Conservation (phyloP, 2,329 filamentous ascomycete species). For the Monosporascus sp. region DNA sequence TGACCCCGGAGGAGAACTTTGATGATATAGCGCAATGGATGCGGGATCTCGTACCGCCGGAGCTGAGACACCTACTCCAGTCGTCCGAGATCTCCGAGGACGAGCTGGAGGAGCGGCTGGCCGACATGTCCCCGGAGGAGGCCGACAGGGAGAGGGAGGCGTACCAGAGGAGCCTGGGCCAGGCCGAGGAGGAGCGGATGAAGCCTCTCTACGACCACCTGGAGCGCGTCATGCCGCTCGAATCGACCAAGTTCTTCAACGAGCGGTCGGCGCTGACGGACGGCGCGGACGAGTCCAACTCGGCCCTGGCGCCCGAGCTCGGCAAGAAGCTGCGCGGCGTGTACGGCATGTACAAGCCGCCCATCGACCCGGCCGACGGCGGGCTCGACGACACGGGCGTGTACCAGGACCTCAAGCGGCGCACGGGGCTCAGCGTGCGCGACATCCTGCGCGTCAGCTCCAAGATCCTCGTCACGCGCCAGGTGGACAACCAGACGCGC, state of each 20-base stretch:
- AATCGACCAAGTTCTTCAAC: conserved; percentile 18
- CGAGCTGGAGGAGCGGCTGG: conserved; percentile 33
- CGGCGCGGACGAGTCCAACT: conserved; percentile 29
- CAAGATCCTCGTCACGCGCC: conserved; percentile 69
- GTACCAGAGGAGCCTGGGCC: not conserved
- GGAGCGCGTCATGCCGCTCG: conserved; percentile 14
- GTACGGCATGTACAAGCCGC: conserved; percentile 42
- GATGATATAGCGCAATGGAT: conserved; percentile 51
- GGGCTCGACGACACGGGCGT: conserved; percentile 45
- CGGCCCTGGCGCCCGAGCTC: conserved; percentile 42
- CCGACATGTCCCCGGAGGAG: conserved; percentile 17
- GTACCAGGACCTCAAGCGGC: conserved; percentile 47
- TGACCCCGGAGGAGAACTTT: conserved; percentile 55
- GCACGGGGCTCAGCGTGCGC: conserved; percentile 47
- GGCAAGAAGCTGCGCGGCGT: conserved; percentile 49
- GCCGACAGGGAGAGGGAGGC: conserved; percentile 11
- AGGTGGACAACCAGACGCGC: conserved; percentile 88
- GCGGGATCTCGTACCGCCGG: conserved; percentile 35
- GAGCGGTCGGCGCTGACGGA: conserved; percentile 32
- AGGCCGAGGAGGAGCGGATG: not conserved
- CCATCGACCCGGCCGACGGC: conserved; percentile 43
- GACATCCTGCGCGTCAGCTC: conserved; percentile 52
- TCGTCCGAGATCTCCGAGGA: conserved; percentile 43
- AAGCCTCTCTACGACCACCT: not conserved
- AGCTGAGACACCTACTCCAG: conserved; percentile 23